These are phyloP conservation scores for Pelargonium citronellum DNA, from an alignment of 441 rosid genomes.

Conservation along the genomic window DNA sequence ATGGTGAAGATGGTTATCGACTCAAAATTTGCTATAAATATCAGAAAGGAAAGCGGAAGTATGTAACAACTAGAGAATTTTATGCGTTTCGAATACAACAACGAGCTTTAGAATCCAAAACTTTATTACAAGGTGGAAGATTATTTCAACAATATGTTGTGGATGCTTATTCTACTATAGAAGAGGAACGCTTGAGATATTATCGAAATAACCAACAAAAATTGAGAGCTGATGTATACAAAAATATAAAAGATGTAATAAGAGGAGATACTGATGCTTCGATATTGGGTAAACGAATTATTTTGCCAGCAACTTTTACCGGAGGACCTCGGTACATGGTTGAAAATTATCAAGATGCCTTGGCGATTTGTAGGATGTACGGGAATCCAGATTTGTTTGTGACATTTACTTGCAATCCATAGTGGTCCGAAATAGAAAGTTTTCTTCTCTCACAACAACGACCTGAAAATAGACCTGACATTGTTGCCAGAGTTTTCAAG, in stretches of 20 bases:
- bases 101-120: background rate
- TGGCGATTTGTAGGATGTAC: background rate
- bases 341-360: constrained; percentile 11
- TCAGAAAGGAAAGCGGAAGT: background rate
- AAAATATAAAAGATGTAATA: background rate
- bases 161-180: constrained; percentile 2
- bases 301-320: background rate
- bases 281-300: background rate
- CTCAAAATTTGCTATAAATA: background rate
- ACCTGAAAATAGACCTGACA: background rate
- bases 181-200: background rate
- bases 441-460: background rate
- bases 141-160: constrained; percentile 12
- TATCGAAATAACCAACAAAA: background rate
- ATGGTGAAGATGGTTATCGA: background rate
- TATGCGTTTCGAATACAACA: background rate
- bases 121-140: background rate
- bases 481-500: constrained; percentile 4
- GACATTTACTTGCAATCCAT: background rate
- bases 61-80: background rate
- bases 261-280: background rate
- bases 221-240: background rate
- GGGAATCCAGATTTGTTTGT: background rate
- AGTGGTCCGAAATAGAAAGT: background rate
- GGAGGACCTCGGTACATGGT: constrained; percentile 3